Conservation (phyloP, 2,329 filamentous ascomycete species). For the Talaromyces sp. region DNA sequence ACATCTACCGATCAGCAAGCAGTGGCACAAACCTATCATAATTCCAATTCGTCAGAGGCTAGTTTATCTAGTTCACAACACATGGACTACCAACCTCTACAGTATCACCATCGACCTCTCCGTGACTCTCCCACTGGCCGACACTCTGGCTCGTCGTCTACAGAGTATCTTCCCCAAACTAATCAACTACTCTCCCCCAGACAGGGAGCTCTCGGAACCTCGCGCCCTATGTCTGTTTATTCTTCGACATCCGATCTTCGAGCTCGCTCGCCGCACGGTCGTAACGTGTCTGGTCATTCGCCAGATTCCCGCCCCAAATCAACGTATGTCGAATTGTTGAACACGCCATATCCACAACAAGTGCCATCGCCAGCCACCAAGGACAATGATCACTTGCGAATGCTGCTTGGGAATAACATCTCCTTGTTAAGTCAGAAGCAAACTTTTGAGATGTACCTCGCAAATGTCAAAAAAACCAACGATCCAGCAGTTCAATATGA, state of each 20-base stretch:
- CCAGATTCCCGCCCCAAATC: conserved; percentile 58
- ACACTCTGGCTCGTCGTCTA: conserved; percentile 30
- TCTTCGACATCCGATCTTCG: conserved; percentile 71
- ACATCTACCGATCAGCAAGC: conserved; percentile 27
- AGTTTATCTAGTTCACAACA: conserved; percentile 37
- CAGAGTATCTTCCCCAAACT: conserved; percentile 51
- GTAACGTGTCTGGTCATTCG: conserved; percentile 50
- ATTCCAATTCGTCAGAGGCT: conserved; percentile 32
- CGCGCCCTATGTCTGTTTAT: conserved; percentile 72
- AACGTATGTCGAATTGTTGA: conserved; percentile 62
- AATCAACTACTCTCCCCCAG: conserved; percentile 61
- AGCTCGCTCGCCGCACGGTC: conserved; percentile 52
- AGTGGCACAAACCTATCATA: conserved; percentile 24
- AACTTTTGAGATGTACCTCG: conserved; percentile 95
- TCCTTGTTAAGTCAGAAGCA: conserved; percentile 87
- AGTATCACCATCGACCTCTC: conserved; percentile 52
- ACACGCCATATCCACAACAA: conserved; percentile 75
- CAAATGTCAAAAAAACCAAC: conserved; percentile 95
- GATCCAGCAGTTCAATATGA: conserved; percentile 90
- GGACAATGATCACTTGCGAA: conserved; percentile 77
- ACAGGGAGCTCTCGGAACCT: conserved; percentile 48
- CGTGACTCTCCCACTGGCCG: conserved; percentile 28
- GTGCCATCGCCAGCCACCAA: conserved; percentile 61
- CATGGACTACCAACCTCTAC: conserved; percentile 47
- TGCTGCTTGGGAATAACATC: conserved; percentile 79